These are phyloP conservation scores for Tylopilus sp. DNA, from an alignment of 1,284 basidiomycete species.

Conservation along the genomic window DNA sequence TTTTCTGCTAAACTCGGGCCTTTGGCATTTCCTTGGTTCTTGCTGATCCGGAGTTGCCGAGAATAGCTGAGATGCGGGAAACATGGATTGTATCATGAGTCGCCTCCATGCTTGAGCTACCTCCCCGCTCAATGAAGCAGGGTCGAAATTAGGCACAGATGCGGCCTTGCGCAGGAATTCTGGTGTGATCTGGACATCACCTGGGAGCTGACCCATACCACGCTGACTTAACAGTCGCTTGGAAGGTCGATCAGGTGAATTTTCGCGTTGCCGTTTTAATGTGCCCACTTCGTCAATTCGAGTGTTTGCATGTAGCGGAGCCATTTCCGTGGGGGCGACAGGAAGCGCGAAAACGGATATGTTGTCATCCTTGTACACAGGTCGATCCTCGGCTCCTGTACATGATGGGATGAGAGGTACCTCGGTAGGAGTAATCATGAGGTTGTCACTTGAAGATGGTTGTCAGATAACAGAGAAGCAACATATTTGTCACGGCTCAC, in stretches of 20 bases:
- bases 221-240: constrained; percentile 26
- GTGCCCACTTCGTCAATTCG: not conserved
- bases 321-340: constrained; percentile 33
- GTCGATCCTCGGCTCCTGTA: constrained; percentile 27
- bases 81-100: constrained; percentile 51
- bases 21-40: not conserved
- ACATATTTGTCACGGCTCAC: constrained; percentile 36
- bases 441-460: constrained; percentile 39
- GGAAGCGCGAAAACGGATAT: constrained; percentile 63
- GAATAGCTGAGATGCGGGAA: constrained; percentile 40
- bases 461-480: not conserved
- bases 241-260: constrained; percentile 33
- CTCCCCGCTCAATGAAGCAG: constrained; percentile 35
- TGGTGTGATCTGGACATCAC: not conserved
- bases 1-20: constrained; percentile 14
- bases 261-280: constrained; percentile 46
- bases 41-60: constrained; percentile 9
- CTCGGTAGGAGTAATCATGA: constrained; percentile 48
- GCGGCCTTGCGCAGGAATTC: constrained; percentile 22
- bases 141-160: constrained; percentile 34
- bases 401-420: constrained; percentile 33
- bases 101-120: constrained; percentile 50
- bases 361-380: constrained; percentile 59
- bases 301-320: not conserved
- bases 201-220: not conserved